These are phyloP conservation scores for Fusarium robinianum DNA, from an alignment of 2,329 filamentous ascomycete species.

Conservation along the genomic window DNA sequence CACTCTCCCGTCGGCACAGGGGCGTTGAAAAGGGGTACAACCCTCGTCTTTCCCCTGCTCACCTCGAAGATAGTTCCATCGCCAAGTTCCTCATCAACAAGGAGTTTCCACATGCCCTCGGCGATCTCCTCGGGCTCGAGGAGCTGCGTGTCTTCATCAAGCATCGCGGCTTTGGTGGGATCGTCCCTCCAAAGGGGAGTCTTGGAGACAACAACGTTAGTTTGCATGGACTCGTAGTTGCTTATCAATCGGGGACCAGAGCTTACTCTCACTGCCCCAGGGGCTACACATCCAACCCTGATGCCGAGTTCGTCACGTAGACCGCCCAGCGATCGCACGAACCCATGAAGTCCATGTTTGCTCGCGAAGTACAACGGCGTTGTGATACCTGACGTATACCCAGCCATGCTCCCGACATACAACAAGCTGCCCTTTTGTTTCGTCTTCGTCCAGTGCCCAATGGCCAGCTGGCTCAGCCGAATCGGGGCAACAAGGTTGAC, in stretches of 20 bases:
- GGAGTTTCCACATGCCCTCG: constrained; percentile 38
- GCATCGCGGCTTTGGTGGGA: constrained; percentile 36
- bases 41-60: constrained; percentile 30
- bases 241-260: background rate
- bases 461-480: constrained; percentile 45
- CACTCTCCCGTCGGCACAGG: constrained; percentile 32
- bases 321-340: constrained; percentile 39
- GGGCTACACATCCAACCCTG: constrained; percentile 41
- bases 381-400: constrained; percentile 35
- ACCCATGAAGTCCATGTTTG: constrained; percentile 45
- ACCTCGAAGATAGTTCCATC: constrained; percentile 43
- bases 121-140: constrained; percentile 41
- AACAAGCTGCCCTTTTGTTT: constrained; percentile 39
- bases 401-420: constrained; percentile 43
- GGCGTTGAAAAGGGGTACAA: constrained; percentile 38
- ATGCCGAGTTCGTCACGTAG: constrained; percentile 42
- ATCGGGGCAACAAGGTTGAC: constrained; percentile 46
- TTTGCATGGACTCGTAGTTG: background rate
- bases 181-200: constrained; percentile 44
- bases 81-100: constrained; percentile 34
- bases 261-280: constrained; percentile 40
- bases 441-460: constrained; percentile 44
- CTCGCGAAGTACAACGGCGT: constrained; percentile 45
- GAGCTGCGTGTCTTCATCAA: constrained; percentile 35
- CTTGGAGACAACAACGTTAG: constrained; percentile 16